Conservation (phyloP, 192 early-diverging fungal species). For the Coemansia sp. region DNA sequence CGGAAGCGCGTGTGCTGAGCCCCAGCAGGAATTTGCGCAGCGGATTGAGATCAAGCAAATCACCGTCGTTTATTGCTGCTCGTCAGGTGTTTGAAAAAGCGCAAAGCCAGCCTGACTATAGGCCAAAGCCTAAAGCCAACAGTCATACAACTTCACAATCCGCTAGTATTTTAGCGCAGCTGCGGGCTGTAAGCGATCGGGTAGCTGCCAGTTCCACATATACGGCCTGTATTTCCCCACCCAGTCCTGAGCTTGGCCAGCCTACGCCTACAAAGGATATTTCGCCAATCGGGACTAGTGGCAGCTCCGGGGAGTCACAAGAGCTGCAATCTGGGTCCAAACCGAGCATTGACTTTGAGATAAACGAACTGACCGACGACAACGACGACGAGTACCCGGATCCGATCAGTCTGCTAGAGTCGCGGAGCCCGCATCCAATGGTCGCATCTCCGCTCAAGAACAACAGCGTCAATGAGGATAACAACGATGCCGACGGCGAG, state of each 20-base stretch:
- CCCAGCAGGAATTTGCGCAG: neutral
- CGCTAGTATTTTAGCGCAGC: neutral
- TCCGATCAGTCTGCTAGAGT: constrained; percentile 8
- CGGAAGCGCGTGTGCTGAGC: neutral
- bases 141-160: neutral
- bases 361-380: neutral
- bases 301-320: neutral
- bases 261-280: neutral
- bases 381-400: constrained; percentile 19
- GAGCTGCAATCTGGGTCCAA: neutral
- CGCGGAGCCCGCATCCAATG: constrained; percentile 5
- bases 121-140: neutral
- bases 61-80: constrained; percentile 17
- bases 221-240: neutral
- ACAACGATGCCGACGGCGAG: neutral
- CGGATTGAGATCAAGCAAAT: neutral
- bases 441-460: neutral
- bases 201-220: neutral
- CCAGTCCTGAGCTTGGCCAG: constrained; percentile 34
- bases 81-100: constrained; percentile 15
- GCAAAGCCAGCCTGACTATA: neutral
- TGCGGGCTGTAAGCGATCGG: neutral
- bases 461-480: neutral
- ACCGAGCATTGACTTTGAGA: neutral
- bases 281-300: neutral